These are phyloP conservation scores for Fusarium sp. DNA, from an alignment of 2,329 filamentous ascomycete species.

Conservation along the genomic window DNA sequence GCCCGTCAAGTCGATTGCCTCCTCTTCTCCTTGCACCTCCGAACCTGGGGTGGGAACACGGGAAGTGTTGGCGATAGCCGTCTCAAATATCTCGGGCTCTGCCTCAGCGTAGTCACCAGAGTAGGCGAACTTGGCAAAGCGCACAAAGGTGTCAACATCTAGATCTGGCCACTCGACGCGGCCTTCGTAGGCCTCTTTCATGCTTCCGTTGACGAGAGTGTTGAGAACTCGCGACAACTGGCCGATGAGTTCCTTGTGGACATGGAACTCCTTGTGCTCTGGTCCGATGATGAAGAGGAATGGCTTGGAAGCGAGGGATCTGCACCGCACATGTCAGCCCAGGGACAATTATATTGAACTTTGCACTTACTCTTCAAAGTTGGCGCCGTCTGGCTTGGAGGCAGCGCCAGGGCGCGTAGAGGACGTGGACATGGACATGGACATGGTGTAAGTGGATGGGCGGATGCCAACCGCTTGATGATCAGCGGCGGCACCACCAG, in stretches of 20 bases:
- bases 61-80: neutral
- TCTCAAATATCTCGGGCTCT: slow-evolving; percentile 22
- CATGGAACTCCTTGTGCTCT: slow-evolving; percentile 44
- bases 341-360: neutral
- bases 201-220: slow-evolving; percentile 45
- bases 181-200: slow-evolving; percentile 47
- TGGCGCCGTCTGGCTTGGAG: slow-evolving; percentile 6
- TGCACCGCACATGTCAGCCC: slow-evolving; percentile 11
- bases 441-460: slow-evolving; percentile 25
- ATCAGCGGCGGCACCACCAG: slow-evolving; percentile 2
- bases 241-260: slow-evolving; percentile 46
- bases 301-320: slow-evolving; percentile 46
- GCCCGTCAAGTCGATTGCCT: slow-evolving; percentile 8
- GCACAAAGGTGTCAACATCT: slow-evolving; percentile 49
- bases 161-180: slow-evolving; percentile 47
- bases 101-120: slow-evolving; percentile 44
- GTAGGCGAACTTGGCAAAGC: slow-evolving; percentile 48
- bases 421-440: neutral
- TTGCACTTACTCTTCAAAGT: slow-evolving; percentile 43
- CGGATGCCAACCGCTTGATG: slow-evolving; percentile 1
- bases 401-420: slow-evolving; percentile 12
- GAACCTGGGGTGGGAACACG: neutral
- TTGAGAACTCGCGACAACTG: slow-evolving; percentile 44
- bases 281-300: slow-evolving; percentile 47
- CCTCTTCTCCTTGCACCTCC: neutral